These are phyloP conservation scores for Lachancea kluyveri DNA, from an alignment of 805 yeast species.

Conservation along the genomic window DNA sequence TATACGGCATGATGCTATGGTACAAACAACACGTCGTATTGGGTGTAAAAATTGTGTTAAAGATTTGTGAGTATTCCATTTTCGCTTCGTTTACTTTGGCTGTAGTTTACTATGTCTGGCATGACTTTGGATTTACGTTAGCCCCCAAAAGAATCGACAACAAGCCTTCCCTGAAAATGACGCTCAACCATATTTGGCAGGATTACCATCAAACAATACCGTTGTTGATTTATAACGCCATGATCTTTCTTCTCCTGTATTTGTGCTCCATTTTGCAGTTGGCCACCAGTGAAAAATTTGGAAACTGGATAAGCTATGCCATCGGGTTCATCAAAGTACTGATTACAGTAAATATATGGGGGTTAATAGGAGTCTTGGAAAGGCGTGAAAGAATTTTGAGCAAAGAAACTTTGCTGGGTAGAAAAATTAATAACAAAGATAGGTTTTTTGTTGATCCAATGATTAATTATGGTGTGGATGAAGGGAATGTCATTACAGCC, in stretches of 20 bases:
- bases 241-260: constrained; percentile 14
- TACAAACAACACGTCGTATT: not conserved
- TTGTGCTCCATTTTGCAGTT: constrained; percentile 14
- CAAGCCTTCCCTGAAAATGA: constrained; percentile 1
- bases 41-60: constrained; percentile 3
- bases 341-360: constrained; percentile 30
- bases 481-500: not conserved
- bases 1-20: constrained; percentile 11
- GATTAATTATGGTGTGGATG: constrained; percentile 11
- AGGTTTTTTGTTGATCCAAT: constrained; percentile 24
- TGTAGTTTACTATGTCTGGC: constrained; percentile 18
- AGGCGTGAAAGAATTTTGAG: constrained; percentile 21
- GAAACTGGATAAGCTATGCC: constrained; percentile 22
- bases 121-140: constrained; percentile 22
- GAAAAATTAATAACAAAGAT: constrained; percentile 25
- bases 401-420: constrained; percentile 27
- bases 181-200: constrained; percentile 12
- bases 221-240: constrained; percentile 19
- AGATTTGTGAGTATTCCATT: constrained; percentile 9
- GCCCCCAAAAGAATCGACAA: constrained; percentile 14
- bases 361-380: constrained; percentile 26
- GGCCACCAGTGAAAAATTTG: constrained; percentile 1
- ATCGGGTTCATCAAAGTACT: constrained; percentile 20
- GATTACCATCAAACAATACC: constrained; percentile 26
- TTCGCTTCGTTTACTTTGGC: constrained; percentile 15